Evolutionary conservation across 2,329 filamentous ascomycete genomes (phyloP), one percentile per base, ranked within the genome.

Genomic region (Teratosphaeria viscida): DNA sequence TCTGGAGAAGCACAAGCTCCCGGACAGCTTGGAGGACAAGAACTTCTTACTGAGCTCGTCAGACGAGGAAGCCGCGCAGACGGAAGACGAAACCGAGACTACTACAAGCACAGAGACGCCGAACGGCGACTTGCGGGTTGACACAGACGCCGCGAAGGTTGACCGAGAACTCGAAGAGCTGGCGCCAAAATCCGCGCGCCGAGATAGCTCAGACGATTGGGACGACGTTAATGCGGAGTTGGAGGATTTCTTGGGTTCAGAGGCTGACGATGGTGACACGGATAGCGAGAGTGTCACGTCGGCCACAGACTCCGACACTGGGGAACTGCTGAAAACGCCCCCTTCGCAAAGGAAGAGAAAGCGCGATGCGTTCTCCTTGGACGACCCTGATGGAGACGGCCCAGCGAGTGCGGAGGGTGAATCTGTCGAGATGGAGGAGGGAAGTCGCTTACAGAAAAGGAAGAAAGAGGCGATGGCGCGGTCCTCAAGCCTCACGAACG

Each of bases 171-270:
- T 78, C 60, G 75, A 78, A 32, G 76, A 78, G 53, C 75, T 78
- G 43, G 75, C 77, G n/a, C 77, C 76, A 32, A 75, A 78, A 8
- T 76, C 78, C 32, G 69, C 72, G 47, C 64, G 67, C 7, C 64
- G 65, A 35, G 70, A 73, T 55, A 68, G 65, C 53, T 70, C 73
- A 11, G 74, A 77, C 4, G 75, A 76, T 43, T 76, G 73, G 57
- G 75, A 76, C 10, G 76, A 76, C 12, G 70, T 75, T 1, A 85
- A 90, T 64, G 85, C 88, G 60, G 90, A 95, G 68, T 76, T 95
- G 10, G 83, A 82, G 14, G 89, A 90, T 54, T 92, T 94, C 65
- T 75, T 94, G 65, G 82, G 81, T 10, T 76, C 77, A 5, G 81
- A 79, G 29, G 79, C 76, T 2, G 81, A 81, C 0, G 78, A 77